Base-by-base conservation (phyloP, 1,284 basidiomycete species). In the Rhodotorula sp. region DNA sequence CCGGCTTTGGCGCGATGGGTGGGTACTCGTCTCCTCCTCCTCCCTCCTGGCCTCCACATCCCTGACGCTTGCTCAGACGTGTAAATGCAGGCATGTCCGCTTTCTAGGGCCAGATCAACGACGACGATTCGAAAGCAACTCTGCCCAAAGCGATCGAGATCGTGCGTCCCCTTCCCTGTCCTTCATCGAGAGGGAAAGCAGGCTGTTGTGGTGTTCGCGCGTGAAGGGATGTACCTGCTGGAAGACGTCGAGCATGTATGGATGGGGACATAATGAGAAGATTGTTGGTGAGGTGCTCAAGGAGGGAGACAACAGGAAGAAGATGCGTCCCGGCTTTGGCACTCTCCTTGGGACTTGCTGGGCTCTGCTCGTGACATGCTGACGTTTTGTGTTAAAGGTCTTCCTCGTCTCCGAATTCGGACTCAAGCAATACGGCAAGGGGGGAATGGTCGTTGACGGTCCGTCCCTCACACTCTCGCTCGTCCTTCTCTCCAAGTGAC, bases 331-430 rank as follows among this genome's bases (percentile, higher is more conserved):
- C 18, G 5, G 22, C 8, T 15, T 34, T 13, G 18, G 7, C 24
- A 18, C 9, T 34, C 13, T 20, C 24, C 59, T 47, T 8, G 13
- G 48, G 7, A 28, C 59, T 16, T 24, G n/a, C 30, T 20, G 34
- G 34, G 34, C 34, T 34, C 34, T 34, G 34, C 34, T 34, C 34
- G 34, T 34, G 34, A 5, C 5, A 34, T 34, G 34, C 62, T 34
- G 46, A 63, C 46, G 18, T n/a, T 5, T 7, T 28, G 11, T 30
- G 6, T 1, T 16, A 1, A 26, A 64, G 62, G 75, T 75, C 47
- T 76, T 75, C 55, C 51, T 76, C 11, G 59, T 72, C 20, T 72
- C 67, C 64, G 75, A 76, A 52, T 76, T 66, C 22, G 75, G 73
- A 3, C 48, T 55, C 31, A 34, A 37, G 11, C 24, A 37, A 22